phyloP scores from a whole-genome alignment of 2,329 filamentous ascomycete species.

The Colletotrichum tropicale region DNA sequence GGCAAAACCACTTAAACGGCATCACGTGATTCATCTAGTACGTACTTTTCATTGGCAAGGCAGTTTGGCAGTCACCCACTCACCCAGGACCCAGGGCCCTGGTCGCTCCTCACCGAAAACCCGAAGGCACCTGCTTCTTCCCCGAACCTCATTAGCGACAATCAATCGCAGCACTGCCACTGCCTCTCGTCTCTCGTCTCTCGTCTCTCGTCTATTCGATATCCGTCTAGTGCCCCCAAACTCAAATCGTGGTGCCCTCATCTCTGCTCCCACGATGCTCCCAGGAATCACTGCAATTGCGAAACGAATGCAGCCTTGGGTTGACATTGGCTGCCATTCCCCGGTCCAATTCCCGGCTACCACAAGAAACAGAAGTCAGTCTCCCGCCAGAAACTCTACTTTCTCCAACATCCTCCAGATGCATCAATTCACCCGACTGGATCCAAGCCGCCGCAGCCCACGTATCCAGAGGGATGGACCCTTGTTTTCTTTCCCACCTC shows the following conservation, averaged over 20 bases:
- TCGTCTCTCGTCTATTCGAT: neutral
- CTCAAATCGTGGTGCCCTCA: neutral
- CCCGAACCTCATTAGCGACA: neutral
- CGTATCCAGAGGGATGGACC: neutral
- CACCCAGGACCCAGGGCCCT: neutral
- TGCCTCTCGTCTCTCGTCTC: neutral
- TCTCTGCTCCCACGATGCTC: conserved; percentile 11
- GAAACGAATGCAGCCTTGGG: conserved; percentile 10
- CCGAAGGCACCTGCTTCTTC: neutral
- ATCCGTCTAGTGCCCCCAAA: neutral
- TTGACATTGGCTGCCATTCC: neutral
- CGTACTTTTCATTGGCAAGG: neutral
- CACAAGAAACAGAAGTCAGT: neutral
- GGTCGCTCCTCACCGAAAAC: neutral
- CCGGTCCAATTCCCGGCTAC: neutral
- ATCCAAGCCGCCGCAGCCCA: neutral
- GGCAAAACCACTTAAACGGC: neutral
- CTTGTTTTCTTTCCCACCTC: neutral
- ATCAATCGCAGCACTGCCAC: neutral
- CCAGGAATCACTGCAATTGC: neutral
- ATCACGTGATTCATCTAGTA: neutral
- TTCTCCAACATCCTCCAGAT: neutral
- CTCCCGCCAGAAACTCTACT: neutral
- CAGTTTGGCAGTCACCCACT: neutral
- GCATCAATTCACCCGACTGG: neutral